A percentile compares a stretch with the other conserved stretches of the same genome.
phyloP scores from a whole-genome alignment of 768 basidiomycete species.

The Agrocybe pediades region DNA sequence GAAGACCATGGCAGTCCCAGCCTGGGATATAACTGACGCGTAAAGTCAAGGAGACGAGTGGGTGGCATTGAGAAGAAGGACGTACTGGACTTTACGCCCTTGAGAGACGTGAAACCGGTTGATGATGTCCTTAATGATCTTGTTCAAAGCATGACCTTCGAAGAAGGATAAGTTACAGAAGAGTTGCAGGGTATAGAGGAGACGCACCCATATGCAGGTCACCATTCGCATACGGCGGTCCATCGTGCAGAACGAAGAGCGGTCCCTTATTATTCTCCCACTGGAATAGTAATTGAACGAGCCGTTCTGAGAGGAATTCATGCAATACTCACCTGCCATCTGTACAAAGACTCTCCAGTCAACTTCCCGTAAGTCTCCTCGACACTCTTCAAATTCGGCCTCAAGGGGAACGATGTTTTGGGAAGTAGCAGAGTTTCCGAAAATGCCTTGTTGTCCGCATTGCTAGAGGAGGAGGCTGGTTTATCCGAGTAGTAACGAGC shows the following conservation, averaged over 20 bases:
- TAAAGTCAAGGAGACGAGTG: conserved; percentile 7
- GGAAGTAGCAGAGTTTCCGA: conserved; percentile 76
- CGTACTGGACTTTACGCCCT: conserved; percentile 83
- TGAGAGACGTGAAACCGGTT: conserved; percentile 83
- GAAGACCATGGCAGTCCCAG: conserved; percentile 98
- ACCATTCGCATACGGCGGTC: conserved; percentile 97
- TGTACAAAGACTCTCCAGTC: conserved; percentile 77
- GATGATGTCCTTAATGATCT: conserved; percentile 94
- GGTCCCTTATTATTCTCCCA: conserved; percentile 65
- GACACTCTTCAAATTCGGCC: conserved; percentile 63
- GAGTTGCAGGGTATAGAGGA: neutral
- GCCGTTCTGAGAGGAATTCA: neutral
- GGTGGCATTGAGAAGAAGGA: neutral
- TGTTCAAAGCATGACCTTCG: conserved; percentile 93
- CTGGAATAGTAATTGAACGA: conserved; percentile 36
- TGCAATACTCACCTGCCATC: conserved; percentile 62
- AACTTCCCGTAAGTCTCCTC: conserved; percentile 59
- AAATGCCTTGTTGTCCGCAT: conserved; percentile 40
- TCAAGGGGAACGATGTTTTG: conserved; percentile 76
- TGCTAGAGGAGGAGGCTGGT: neutral
- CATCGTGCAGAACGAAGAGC: conserved; percentile 89
- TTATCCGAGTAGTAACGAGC: conserved; percentile 16
- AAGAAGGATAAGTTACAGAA: neutral
- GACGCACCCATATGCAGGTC: conserved; percentile 87
- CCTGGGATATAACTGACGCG: conserved; percentile 82